A percentile compares a stretch with the other conserved stretches of the same genome.
Evolutionary conservation across 1,284 basidiomycete genomes (phyloP).

Genomic region (Sporisorium iseilematis-ciliati): DNA sequence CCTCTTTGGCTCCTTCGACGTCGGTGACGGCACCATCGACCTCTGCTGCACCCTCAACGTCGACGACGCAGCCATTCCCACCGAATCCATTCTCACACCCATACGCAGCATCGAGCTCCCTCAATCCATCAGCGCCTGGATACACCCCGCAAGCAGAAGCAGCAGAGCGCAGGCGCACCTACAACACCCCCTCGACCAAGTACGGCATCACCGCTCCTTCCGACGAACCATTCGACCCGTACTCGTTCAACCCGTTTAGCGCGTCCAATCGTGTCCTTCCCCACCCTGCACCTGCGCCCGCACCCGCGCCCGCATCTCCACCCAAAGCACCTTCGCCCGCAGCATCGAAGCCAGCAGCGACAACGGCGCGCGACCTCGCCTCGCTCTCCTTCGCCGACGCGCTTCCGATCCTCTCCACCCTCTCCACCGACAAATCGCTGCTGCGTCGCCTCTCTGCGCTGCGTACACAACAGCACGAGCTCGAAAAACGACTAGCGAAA

Average conservation of each 20-base stretch:
- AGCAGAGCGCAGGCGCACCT: constrained; percentile 22
- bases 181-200: constrained; percentile 20
- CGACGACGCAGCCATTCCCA: constrained; percentile 5
- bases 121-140: neutral
- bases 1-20: constrained; percentile 2
- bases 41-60: neutral
- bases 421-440: constrained; percentile 22
- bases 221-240: constrained; percentile 32
- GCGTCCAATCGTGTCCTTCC: constrained; percentile 12
- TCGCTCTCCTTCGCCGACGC: constrained; percentile 34
- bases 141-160: constrained; percentile 7
- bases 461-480: constrained; percentile 21
- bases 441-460: constrained; percentile 18
- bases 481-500: constrained; percentile 31
- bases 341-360: neutral
- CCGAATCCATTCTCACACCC: constrained; percentile 8
- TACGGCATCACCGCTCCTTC: constrained; percentile 8
- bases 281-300: neutral
- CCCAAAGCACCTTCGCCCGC: constrained; percentile 1
- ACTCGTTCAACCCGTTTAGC: constrained; percentile 38
- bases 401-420: constrained; percentile 32
- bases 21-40: neutral
- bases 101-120: neutral
- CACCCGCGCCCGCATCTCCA: constrained; percentile 5
- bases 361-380: constrained; percentile 19